Percentiles rank a stretch among this genome's conserved stretches.
Conservation (phyloP, 2,329 filamentous ascomycete species). For the Zalaria sp. region DNA sequence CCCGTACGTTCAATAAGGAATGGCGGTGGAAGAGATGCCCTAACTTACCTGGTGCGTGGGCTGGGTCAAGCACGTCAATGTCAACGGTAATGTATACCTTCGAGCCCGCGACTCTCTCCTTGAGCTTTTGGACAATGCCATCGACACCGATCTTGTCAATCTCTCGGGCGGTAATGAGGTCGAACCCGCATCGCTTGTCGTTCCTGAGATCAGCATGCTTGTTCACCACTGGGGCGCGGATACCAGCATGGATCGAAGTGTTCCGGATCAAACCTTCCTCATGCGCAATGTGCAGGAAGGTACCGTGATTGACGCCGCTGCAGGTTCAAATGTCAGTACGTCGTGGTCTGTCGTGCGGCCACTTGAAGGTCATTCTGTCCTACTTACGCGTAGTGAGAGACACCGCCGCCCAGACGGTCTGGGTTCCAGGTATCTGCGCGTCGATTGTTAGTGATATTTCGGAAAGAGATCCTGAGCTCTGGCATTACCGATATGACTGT, state of each 20-base stretch:
- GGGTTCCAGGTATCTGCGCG: conserved; percentile 41
- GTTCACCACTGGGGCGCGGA: conserved; percentile 38
- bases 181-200: conserved; percentile 45
- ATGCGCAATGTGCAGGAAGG: conserved; percentile 47
- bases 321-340: not conserved
- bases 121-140: conserved; percentile 34
- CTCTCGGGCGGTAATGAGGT: conserved; percentile 40
- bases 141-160: conserved; percentile 34
- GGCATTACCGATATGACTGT: conserved; percentile 32
- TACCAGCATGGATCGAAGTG: conserved; percentile 47
- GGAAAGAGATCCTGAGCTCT: not conserved
- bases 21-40: not conserved
- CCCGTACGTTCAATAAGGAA: too few relatives aligned
- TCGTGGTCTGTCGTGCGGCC: too few relatives aligned
- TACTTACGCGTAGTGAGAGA: conserved; percentile 45
- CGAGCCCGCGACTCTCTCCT: conserved; percentile 34
- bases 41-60: conserved; percentile 32
- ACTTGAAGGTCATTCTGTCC: not conserved
- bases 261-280: conserved; percentile 47
- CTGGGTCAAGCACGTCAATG: conserved; percentile 43
- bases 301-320: conserved; percentile 45
- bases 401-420: conserved; percentile 39
- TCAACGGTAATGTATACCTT: conserved; percentile 44
- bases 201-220: conserved; percentile 39
- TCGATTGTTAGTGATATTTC: not conserved